Evolutionary conservation across 441 rosid genomes (phyloP).

Genomic region (Eutrema salsugineum): DNA sequence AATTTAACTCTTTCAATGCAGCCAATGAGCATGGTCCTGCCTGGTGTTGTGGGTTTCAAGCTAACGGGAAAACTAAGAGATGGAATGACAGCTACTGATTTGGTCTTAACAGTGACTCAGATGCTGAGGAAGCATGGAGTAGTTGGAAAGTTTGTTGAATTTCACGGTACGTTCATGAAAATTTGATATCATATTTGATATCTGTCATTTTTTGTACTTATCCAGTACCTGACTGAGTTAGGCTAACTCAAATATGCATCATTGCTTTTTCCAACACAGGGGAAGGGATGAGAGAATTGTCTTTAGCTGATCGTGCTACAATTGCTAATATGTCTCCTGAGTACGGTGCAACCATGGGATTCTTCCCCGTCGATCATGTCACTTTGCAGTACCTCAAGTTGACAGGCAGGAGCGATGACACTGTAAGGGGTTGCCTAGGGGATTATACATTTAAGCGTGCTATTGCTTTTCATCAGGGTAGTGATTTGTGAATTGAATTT

Average conservation of each 20-base stretch:
- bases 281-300: conserved; percentile 88
- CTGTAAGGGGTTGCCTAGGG: conserved; percentile 38
- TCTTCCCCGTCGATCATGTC: conserved; percentile 93
- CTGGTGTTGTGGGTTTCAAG: conserved; percentile 74
- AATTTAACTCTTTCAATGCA: conserved; percentile 24
- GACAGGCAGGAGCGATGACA: conserved; percentile 86
- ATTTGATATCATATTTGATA: background rate
- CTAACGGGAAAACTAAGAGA: conserved; percentile 51
- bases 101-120: conserved; percentile 70
- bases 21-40: conserved; percentile 87
- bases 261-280: conserved; percentile 54
- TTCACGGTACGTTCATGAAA: conserved; percentile 39
- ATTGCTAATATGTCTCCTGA: conserved; percentile 98
- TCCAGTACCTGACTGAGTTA: background rate
- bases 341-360: conserved; percentile 98
- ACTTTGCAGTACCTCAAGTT: conserved; percentile 78
- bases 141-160: conserved; percentile 73
- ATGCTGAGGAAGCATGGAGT: conserved; percentile 75
- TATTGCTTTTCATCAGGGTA: background rate
- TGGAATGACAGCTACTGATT: conserved; percentile 74
- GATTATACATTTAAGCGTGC: background rate
- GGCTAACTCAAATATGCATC: conserved; percentile 14
- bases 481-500: conserved; percentile 35
- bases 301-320: conserved; percentile 92
- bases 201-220: background rate